Evolutionary conservation across 176 grass and related monocot genomes (phyloP), one percentile per base, ranked within the genome.

Genomic region (Poa annua): DNA sequence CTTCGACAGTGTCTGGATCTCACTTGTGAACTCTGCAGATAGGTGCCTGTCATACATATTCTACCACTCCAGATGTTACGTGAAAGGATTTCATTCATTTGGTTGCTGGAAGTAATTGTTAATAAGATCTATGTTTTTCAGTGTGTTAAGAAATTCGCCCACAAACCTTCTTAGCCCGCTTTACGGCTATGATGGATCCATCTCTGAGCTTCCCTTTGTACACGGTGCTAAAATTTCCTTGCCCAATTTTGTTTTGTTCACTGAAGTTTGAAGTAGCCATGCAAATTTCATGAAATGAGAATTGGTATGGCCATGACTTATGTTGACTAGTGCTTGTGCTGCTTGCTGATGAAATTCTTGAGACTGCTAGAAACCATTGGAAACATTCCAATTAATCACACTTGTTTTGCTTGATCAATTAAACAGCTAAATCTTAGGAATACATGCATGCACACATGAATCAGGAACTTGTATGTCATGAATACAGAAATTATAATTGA

Each of bases 131-230:
- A 55, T 26, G 5, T 5, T 53, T 21, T 82, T 81, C 65, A n/a
- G 10, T 41, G 29, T 82, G 62, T 55, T 74, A 81, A 71, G 38
- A 39, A 50, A 75, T 71, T 86, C 38, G 17, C 32, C 12, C 50
- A 85, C 85, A 54, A 76, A 98, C 96, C 96, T 95, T 98, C 83
- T 80, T 87, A 15, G 90, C 96, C 44, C 92, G 66, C 78, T 98
- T 98, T 49, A 95, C 90, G 59, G 92, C 96, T 76, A 95, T 85
- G 8, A 88, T 86, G 49, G 92, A 91, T 66, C 92, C 96, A 93
- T 98, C 91, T 67, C 76, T 84, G 73, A 98, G 90, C 67, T 79
- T 95, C 20, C 85, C 96, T 76, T 88, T 95, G 81, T 98, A 98
- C 48, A 95, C 86, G 75, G 85, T 74, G 55, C 96, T 90, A 66